Conservation (phyloP, 768 basidiomycete genomes). For the Leccinum barrowsii region DNA sequence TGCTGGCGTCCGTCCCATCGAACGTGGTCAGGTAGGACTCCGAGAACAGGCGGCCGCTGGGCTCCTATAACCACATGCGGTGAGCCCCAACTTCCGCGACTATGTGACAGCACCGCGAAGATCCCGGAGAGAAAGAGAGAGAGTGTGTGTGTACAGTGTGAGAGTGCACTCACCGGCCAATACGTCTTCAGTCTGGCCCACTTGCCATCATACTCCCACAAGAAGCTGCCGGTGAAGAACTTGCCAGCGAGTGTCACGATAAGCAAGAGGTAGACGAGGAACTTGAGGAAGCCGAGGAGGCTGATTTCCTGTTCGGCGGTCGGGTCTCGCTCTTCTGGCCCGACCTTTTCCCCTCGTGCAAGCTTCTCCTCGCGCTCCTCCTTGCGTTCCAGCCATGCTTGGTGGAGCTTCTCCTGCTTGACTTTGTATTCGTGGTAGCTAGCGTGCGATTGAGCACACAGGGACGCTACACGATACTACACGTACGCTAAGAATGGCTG, state of each 20-base stretch:
- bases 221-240: constrained; percentile 82
- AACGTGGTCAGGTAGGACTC: constrained; percentile 62
- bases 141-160: not conserved
- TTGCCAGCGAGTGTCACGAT: constrained; percentile 63
- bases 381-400: constrained; percentile 67
- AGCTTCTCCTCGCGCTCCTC: constrained; percentile 69
- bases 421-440: constrained; percentile 69
- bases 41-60: constrained; percentile 68
- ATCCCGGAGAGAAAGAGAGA: not conserved
- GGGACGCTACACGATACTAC: constrained; percentile 2
- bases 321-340: constrained; percentile 70
- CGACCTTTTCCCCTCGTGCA: constrained; percentile 68
- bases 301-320: constrained; percentile 67
- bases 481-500: constrained; percentile 78
- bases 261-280: constrained; percentile 54
- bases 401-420: constrained; percentile 56
- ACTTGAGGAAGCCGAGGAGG: constrained; percentile 62
- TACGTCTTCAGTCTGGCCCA: constrained; percentile 59
- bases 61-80: constrained; percentile 32
- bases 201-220: constrained; percentile 77
- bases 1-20: constrained; percentile 63
- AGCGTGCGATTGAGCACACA: constrained; percentile 9
- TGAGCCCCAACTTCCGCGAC: not conserved
- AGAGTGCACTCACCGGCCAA: constrained; percentile 50
- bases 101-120: not conserved